A percentile compares a stretch with the other conserved stretches of the same genome.
phyloP scores from a whole-genome alignment of 106 monocot genomes.

The Dendrobium catenatum region DNA sequence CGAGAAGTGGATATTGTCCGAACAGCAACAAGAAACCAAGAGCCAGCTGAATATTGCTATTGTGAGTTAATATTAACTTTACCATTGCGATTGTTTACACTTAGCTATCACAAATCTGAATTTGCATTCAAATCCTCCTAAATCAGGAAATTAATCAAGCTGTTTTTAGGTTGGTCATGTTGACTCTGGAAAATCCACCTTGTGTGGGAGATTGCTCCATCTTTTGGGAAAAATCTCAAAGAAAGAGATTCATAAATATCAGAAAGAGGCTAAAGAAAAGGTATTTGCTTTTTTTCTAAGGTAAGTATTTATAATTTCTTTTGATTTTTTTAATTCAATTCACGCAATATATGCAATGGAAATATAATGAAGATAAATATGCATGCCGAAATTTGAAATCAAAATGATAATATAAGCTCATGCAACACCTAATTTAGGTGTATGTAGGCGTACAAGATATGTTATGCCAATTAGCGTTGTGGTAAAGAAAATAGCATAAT shows the following conservation, averaged over 20 bases:
- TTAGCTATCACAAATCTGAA: neutral
- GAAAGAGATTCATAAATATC: conserved; percentile 83
- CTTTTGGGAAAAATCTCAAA: conserved; percentile 75
- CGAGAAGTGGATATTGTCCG: conserved; percentile 69
- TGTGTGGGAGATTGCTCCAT: conserved; percentile 87
- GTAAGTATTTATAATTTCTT: neutral
- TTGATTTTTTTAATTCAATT: neutral
- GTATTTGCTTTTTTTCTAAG: conserved; percentile 14
- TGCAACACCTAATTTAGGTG: no score
- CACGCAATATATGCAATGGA: no score
- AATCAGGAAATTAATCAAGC: neutral
- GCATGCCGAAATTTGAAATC: no score
- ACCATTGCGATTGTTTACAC: neutral
- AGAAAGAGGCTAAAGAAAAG: conserved; percentile 93
- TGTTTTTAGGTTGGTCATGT: conserved; percentile 81
- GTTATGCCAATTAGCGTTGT: no score
- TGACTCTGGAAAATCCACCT: conserved; percentile 95
- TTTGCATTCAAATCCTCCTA: neutral
- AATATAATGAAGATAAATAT: no score
- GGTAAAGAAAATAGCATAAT: no score
- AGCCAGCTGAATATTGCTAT: conserved; percentile 84
- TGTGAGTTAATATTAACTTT: conserved; percentile 28
- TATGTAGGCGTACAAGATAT: no score
- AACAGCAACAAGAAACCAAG: conserved; percentile 34
- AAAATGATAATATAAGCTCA: no score